Base-by-base conservation (phyloP, 2,329 filamentous ascomycete genomes). In the Verticillium nonalfalfae region DNA sequence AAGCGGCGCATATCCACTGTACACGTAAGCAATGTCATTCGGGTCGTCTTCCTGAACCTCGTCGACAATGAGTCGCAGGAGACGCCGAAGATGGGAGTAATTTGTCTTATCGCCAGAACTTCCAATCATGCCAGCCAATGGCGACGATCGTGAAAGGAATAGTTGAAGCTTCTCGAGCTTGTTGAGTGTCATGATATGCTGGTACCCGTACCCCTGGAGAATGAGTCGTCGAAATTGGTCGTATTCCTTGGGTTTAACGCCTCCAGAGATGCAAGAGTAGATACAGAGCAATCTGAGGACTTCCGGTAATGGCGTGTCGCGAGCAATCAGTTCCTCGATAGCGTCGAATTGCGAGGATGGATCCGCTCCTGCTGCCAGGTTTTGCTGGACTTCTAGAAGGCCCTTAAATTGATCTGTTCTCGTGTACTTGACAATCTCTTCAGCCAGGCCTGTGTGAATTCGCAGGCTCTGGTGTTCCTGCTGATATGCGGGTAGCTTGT, bases 1-100 rank as follows among this genome's bases (percentile, higher is more conserved):
- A 13, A 99, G 83, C 0, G 95, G 96, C 4, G 96, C 95, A 72
- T 98, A 99, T 59, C 95, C 96, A 66, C 91, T 96, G 76, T 98
- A 99, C 11, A 97, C 93, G 70, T 99, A 99, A n/a, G 93, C 90
- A 64, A 98, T 89, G 69, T 99, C 95, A 69, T 95, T 91, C 2
- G 95, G 95, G 56, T 96, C 90, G 62, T 95, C 88, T 74, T 99
- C 95, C 71, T 96, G 93, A 45, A 99, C 94, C 72, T 98, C 95
- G 72, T 99, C 95, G 61, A 97, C 90, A 71, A 97, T 96, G 15
- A 99, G 84, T 35, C 90, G 87, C 14, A 99, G 84, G 63, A 89
- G 88, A 73, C 95, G 96, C 60, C 96, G 89, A 5, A 98, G 79
- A 67, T 91, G 90, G 4, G 87, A 88, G 76, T 97, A 99, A 73